Conservation (phyloP, 768 basidiomycete genomes). For the Dictyophora rubrovolvata region DNA sequence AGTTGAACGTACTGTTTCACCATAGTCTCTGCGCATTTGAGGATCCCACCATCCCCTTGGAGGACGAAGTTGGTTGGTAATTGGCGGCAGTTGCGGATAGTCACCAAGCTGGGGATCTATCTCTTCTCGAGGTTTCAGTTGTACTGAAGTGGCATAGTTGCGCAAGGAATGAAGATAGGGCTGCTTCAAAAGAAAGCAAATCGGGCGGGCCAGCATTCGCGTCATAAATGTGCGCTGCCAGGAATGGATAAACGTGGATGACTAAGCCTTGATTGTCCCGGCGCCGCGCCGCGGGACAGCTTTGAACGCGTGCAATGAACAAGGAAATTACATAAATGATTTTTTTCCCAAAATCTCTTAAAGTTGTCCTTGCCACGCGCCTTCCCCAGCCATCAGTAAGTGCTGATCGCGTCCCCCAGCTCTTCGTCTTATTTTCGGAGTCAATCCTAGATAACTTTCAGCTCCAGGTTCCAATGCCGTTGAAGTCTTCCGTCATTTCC, state of each 20-base stretch:
- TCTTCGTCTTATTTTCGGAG: not conserved
- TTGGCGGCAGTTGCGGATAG: slow-evolving; percentile 62
- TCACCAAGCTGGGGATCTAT: slow-evolving; percentile 59
- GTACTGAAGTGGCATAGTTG: slow-evolving; percentile 19
- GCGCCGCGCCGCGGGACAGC: not conserved
- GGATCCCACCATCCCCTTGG: slow-evolving; percentile 67
- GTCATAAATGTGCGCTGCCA: not conserved
- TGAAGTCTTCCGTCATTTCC: not conserved
- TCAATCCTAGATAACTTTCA: not conserved
- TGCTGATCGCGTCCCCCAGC: not conserved
- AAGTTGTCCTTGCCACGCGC: not conserved
- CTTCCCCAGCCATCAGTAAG: not conserved
- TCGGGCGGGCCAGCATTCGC: not conserved
- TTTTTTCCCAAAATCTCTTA: not conserved
- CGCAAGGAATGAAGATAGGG: not conserved
- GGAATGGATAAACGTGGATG: not conserved
- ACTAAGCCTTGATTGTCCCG: not conserved
- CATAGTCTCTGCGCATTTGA: slow-evolving; percentile 71
- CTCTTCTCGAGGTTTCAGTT: slow-evolving; percentile 19
- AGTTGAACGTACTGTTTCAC: slow-evolving; percentile 50
- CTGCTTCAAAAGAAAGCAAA: not conserved
- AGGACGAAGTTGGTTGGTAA: slow-evolving; percentile 53
- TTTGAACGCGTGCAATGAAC: too few species aligned
- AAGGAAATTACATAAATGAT: too few species aligned
- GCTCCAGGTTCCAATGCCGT: not conserved